Evolutionary conservation across 1,139 yeast genomes (phyloP).

Genomic region (Geotrichum aggregatum): DNA sequence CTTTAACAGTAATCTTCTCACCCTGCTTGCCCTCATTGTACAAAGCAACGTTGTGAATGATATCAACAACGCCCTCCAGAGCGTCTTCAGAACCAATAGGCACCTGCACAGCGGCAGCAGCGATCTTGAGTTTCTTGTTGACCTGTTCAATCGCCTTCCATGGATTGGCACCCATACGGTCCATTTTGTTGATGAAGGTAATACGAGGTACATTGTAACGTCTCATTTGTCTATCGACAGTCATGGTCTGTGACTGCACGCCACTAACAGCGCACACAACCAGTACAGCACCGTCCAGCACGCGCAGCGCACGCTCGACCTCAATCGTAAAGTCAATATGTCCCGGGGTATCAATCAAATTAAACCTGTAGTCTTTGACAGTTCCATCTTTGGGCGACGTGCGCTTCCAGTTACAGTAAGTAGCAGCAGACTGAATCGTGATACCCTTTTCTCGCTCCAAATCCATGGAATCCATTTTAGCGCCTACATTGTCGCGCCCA

Average conservation of each 20-base stretch:
- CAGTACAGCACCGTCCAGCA: slow-evolving; percentile 93
- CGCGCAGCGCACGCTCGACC: slow-evolving; percentile 95
- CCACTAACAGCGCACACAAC: slow-evolving; percentile 98
- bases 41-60: slow-evolving; percentile 78
- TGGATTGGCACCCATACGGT: slow-evolving; percentile 97
- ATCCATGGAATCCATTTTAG: slow-evolving; percentile 98
- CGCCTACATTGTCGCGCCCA: slow-evolving; percentile 97
- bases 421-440: slow-evolving; percentile 97
- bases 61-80: slow-evolving; percentile 83
- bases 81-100: slow-evolving; percentile 92
- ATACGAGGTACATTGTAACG: slow-evolving; percentile 95
- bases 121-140: slow-evolving; percentile 76
- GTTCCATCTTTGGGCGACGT: slow-evolving; percentile 31
- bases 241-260: slow-evolving; percentile 96
- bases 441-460: slow-evolving; percentile 96
- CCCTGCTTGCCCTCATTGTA: slow-evolving; percentile 94
- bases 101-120: slow-evolving; percentile 97
- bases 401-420: slow-evolving; percentile 94
- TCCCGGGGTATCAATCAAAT: slow-evolving; percentile 95
- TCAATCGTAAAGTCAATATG: slow-evolving; percentile 98
- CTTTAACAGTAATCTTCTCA: slow-evolving; percentile 59
- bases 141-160: slow-evolving; percentile 92
- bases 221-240: slow-evolving; percentile 98
- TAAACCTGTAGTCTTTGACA: slow-evolving; percentile 69
- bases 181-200: slow-evolving; percentile 96